Evolutionary conservation across 2,329 filamentous ascomycete genomes (phyloP).

Genomic region (Claviceps fusiformis): DNA sequence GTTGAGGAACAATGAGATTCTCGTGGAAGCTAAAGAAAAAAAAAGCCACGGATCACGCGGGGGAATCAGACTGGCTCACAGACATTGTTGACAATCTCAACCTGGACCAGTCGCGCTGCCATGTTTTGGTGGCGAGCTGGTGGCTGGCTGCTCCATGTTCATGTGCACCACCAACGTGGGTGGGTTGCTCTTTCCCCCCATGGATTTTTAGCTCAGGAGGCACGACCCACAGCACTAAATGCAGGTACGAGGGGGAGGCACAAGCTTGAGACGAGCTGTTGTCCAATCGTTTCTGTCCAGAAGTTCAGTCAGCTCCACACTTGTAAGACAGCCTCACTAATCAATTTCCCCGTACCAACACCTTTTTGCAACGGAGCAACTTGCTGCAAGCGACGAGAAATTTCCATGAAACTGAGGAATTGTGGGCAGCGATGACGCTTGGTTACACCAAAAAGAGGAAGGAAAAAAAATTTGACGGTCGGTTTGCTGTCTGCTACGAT

Average conservation of each 20-base stretch:
- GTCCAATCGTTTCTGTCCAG: constrained; percentile 15
- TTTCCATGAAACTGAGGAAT: not conserved
- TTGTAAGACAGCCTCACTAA: not conserved
- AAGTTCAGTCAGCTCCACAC: not conserved
- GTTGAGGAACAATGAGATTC: not conserved
- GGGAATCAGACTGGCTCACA: not conserved
- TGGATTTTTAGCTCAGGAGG: constrained; percentile 6
- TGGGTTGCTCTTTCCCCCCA: not conserved
- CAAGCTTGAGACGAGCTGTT: constrained; percentile 19
- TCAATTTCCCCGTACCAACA: not conserved
- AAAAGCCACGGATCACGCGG: not conserved
- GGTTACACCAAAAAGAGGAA: too few relatives aligned
- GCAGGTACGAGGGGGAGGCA: constrained; percentile 12
- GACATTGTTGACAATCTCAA: not conserved
- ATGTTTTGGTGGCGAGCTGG: not conserved
- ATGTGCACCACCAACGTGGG: not conserved
- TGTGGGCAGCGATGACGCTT: too few relatives aligned
- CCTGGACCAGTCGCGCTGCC: not conserved
- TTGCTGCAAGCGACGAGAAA: not conserved
- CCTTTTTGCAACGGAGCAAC: not conserved
- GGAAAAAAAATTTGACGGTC: not conserved
- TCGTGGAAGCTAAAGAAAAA: not conserved
- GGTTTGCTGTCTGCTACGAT: not conserved
- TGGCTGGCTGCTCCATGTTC: not conserved
- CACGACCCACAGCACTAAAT: constrained; percentile 5